Evolutionary conservation across 1,139 yeast species (phyloP), one percentile per base, ranked within the genome.

Genomic region (Debaryomyces robertsiae): DNA sequence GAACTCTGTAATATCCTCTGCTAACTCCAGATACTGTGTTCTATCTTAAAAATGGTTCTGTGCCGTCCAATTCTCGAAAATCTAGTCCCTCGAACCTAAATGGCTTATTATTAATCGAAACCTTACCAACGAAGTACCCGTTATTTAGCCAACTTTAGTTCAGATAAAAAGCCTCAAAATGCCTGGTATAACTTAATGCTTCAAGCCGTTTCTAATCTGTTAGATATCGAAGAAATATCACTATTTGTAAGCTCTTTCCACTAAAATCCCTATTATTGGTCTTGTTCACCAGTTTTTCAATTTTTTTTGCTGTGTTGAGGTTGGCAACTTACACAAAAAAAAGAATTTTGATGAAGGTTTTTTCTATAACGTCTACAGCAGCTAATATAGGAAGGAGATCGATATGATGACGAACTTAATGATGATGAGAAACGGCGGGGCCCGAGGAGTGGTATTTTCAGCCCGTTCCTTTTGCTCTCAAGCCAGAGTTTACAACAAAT

Each of bases 401-500:
- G 22, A 19, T 7, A 37, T 37, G 40, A 24, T 30, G 30, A 24
- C 23, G 11, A 37, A 27, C 18, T 30, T 35, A 19, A 22, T 31
- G 32, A 30, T 22, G 27, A 30, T 14, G 25, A 27, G 29, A 10
- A 19, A 14, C 19, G 9, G 31, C 11, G 29, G 19, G 5, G 24
- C 30, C 18, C 30, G 40, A 10, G 4, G 15, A n/a, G 25, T 32
- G 28, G 23, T 15, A 15, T 11, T 9, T n/a, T 18, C 31, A 7
- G 25, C 25, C 18, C 33, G 40, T 30, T 30, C 23, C 16, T n/a
- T 32, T 4, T 16, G 36, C 19, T 24, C 15, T 16, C n/a, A 24
- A 36, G 31, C 30, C 11, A 36, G 33, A 27, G 31, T 39, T 50
- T 33, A 25, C 11, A 33, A 33, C 25, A 33, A 33, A 25, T 33